Percentiles rank a stretch among this genome's conserved stretches.
Conservation (phyloP, 164 flowering plant genomes). For the Brasenia schreberi region DNA sequence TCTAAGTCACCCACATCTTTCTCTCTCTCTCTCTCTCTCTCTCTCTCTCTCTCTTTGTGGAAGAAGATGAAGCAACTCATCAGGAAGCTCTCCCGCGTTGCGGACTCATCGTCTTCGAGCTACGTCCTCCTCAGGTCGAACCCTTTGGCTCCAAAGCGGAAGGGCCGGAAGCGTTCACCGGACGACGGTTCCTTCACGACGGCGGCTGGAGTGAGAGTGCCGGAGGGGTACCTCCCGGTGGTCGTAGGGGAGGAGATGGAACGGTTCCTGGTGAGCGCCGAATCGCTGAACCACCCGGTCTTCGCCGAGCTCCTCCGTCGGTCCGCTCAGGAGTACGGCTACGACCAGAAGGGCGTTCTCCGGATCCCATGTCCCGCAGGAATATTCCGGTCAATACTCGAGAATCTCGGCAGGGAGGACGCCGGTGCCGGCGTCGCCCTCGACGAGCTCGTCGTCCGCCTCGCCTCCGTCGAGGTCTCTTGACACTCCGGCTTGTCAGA, state of each 20-base stretch:
- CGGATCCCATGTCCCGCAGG: constrained; percentile 71
- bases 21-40: background rate
- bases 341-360: constrained; percentile 80
- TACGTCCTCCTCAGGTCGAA: constrained; percentile 45
- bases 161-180: constrained; percentile 2
- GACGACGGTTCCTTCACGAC: constrained; percentile 2
- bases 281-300: constrained; percentile 67
- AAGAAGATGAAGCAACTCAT: constrained; percentile 47
- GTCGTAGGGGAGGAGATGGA: constrained; percentile 95
- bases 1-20: background rate
- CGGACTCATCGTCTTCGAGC: constrained; percentile 39
- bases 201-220: constrained; percentile 23
- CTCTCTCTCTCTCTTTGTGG: constrained; percentile 3
- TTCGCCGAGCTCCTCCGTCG: constrained; percentile 47
- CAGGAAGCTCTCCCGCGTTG: constrained; percentile 51
- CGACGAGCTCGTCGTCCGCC: background rate
- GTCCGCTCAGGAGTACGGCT: constrained; percentile 94
- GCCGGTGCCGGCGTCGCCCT: constrained; percentile 6
- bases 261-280: constrained; percentile 71
- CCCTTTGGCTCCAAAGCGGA: constrained; percentile 2
- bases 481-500: background rate
- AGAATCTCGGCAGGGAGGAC: constrained; percentile 23
- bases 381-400: constrained; percentile 60
- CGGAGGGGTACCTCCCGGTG: constrained; percentile 76
- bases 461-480: background rate